Conservation (phyloP, 176 grass and related monocot genomes). For the Oryza meridionalis region DNA sequence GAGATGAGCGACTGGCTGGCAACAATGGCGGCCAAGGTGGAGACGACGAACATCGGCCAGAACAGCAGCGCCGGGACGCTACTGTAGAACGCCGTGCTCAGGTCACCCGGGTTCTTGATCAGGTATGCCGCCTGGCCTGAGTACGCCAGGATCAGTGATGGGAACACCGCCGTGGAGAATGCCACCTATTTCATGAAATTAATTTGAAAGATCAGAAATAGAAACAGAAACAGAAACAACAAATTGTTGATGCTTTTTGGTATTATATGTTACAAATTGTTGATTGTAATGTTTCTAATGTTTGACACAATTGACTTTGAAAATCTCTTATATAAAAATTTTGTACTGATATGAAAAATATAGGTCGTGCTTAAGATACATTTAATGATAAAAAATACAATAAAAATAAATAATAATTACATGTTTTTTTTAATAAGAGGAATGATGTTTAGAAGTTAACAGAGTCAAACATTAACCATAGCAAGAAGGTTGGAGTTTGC, state of each 20-base stretch:
- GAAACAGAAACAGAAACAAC: not conserved
- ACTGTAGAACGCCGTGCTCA: conserved; percentile 70
- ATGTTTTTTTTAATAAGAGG: no score
- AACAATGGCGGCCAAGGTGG: conserved; percentile 57
- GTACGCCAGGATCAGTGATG: conserved; percentile 57
- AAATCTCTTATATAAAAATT: no score
- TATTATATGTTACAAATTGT: not conserved
- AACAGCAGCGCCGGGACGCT: conserved; percentile 46
- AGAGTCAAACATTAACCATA: no score
- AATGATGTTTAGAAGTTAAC: no score
- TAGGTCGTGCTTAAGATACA: no score
- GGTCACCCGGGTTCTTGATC: conserved; percentile 60
- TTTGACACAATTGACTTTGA: no score
- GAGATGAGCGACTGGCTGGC: conserved; percentile 62
- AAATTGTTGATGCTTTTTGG: not conserved
- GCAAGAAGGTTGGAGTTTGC: not conserved
- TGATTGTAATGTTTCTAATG: not conserved
- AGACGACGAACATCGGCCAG: conserved; percentile 61
- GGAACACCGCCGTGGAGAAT: conserved; percentile 54
- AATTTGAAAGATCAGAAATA: not conserved
- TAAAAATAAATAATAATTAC: no score
- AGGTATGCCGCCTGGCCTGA: conserved; percentile 57
- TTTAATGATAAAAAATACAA: no score
- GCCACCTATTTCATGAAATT: conserved; percentile 43
- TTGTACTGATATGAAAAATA: no score